Evolutionary conservation across 2,329 filamentous ascomycete genomes (phyloP).

Genomic region (Colletotrichum sp.): DNA sequence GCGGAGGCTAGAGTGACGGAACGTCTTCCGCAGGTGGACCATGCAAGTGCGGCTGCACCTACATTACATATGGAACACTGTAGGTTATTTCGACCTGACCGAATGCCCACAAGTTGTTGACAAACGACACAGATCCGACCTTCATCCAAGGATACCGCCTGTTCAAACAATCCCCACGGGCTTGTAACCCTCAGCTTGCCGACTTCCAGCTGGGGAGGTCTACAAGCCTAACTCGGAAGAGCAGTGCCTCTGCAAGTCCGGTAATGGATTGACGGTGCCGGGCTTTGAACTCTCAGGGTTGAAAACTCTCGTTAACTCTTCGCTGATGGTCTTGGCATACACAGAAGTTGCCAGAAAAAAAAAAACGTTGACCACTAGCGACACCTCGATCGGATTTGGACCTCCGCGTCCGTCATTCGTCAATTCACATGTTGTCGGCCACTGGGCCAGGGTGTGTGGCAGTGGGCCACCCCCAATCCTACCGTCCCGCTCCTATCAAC

Average conservation of each 20-base stretch:
- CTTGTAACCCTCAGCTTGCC: background rate
- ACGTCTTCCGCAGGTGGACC: slow-evolving; percentile 1
- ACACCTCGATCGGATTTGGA: background rate
- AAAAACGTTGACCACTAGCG: background rate
- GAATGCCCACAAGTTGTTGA: background rate
- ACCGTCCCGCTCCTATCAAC: background rate
- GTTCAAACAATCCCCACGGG: background rate
- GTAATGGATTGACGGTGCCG: background rate
- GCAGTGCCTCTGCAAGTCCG: background rate
- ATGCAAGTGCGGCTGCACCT: slow-evolving; percentile 9
- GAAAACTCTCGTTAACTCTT: background rate
- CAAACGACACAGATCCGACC: background rate
- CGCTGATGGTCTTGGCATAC: background rate
- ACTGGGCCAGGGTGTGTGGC: background rate
- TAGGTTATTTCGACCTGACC: slow-evolving; percentile 14
- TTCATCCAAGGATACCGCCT: background rate
- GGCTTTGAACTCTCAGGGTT: background rate
- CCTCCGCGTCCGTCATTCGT: background rate
- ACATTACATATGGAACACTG: background rate
- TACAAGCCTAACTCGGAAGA: background rate
- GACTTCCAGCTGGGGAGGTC: background rate
- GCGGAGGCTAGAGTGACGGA: slow-evolving; percentile 1
- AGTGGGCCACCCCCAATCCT: background rate
- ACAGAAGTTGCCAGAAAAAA: background rate
- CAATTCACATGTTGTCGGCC: background rate